phyloP scores from a whole-genome alignment of 495 filamentous ascomycete genomes.

The Aspergillus conjunctus region DNA sequence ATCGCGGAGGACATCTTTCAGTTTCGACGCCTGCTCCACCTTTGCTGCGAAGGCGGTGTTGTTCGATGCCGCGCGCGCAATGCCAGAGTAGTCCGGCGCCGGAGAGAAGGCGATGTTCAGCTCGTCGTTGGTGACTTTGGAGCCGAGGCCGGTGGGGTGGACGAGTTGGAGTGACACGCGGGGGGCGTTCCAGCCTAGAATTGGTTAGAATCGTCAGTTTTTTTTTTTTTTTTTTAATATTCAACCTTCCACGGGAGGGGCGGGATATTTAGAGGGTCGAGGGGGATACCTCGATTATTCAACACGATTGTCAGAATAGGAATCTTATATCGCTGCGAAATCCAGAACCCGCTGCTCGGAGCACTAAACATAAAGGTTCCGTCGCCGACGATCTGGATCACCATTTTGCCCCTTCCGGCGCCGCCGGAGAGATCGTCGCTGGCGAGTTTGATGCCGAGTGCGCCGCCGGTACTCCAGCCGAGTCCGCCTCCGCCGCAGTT shows the following conservation, averaged over 20 bases:
- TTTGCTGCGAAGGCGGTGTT: constrained; percentile 64
- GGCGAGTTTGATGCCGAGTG: constrained; percentile 82
- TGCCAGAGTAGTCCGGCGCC: constrained; percentile 77
- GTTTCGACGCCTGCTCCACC: constrained; percentile 41
- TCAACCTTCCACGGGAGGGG: not conserved
- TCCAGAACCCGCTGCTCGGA: constrained; percentile 88
- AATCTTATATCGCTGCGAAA: constrained; percentile 78
- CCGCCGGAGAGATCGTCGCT: constrained; percentile 53
- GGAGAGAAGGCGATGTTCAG: constrained; percentile 81
- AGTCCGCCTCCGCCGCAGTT: constrained; percentile 89
- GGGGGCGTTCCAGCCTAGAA: constrained; percentile 68
- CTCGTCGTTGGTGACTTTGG: constrained; percentile 69
- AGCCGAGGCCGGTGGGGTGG: constrained; percentile 69
- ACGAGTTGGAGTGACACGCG: constrained; percentile 67
- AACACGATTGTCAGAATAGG: constrained; percentile 85
- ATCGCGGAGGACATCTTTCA: constrained; percentile 55
- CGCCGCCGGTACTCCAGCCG: constrained; percentile 87
- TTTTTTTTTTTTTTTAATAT: too few species aligned
- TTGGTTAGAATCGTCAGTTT: not conserved
- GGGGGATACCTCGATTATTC: constrained; percentile 70
- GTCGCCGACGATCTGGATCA: constrained; percentile 87
- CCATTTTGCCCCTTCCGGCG: constrained; percentile 56
- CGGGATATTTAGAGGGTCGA: too few species aligned
- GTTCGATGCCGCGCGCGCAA: constrained; percentile 77
- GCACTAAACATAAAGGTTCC: constrained; percentile 84